A percentile compares a stretch with the other conserved stretches of the same genome.
phyloP scores from a whole-genome alignment of 2,329 filamentous ascomycete genomes.

The Penicillium sp. region DNA sequence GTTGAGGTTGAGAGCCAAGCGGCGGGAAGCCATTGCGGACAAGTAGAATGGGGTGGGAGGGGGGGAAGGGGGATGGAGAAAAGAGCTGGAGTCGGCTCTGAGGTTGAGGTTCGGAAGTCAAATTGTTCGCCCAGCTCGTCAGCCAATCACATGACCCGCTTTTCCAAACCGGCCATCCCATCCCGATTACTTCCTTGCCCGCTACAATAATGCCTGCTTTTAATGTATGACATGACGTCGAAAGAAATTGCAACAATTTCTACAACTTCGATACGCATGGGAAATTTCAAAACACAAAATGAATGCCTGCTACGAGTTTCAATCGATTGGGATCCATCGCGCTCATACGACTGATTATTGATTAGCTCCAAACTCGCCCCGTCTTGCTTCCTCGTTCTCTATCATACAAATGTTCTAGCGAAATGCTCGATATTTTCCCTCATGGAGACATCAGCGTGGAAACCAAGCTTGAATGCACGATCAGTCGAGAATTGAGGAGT shows the following conservation, averaged over 20 bases:
- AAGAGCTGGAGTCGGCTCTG: slow-evolving; percentile 44
- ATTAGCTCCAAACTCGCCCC: slow-evolving; percentile 15
- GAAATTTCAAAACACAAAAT: too few species aligned
- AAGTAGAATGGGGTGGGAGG: slow-evolving; percentile 36
- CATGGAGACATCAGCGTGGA: slow-evolving; percentile 44
- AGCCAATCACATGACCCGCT: slow-evolving; percentile 49
- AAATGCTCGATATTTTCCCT: slow-evolving; percentile 44
- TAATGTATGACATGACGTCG: neutral
- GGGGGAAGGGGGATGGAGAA: slow-evolving; percentile 51
- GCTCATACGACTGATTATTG: slow-evolving; percentile 1
- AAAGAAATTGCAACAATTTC: neutral
- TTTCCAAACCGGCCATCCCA: slow-evolving; percentile 40
- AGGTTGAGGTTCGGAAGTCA: slow-evolving; percentile 48
- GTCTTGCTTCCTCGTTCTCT: neutral
- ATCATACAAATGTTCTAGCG: slow-evolving; percentile 35
- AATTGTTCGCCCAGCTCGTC: slow-evolving; percentile 45
- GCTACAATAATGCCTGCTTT: neutral
- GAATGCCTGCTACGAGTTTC: too few species aligned
- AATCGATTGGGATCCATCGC: too few species aligned
- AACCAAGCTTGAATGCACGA: slow-evolving; percentile 55
- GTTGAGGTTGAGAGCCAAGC: slow-evolving; percentile 92
- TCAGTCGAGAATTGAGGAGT: slow-evolving; percentile 57
- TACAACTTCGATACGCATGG: too few species aligned
- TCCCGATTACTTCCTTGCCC: slow-evolving; percentile 38
- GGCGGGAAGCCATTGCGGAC: slow-evolving; percentile 84